phyloP scores from a whole-genome alignment of 108 stramenopile species.

The Nitzschia putrida region DNA sequence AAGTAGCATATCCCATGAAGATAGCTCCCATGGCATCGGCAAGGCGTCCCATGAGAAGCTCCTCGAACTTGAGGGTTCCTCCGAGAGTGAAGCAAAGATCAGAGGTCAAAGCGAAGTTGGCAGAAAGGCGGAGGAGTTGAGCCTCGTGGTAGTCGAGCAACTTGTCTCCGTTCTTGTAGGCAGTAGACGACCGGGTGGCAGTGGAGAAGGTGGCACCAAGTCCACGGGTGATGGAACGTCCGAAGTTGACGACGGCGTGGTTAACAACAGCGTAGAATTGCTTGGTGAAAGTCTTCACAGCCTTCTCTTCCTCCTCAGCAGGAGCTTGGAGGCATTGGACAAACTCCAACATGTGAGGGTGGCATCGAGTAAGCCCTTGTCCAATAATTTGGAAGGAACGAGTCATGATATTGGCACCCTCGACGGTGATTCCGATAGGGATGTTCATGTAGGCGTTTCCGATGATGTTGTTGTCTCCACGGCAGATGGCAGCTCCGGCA shows the following conservation, averaged over 20 bases:
- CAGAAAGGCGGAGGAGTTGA: slow-evolving; percentile 92
- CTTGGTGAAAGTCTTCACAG: slow-evolving; percentile 82
- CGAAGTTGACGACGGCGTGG: slow-evolving; percentile 89
- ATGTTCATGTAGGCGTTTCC: slow-evolving; percentile 95
- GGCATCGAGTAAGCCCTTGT: slow-evolving; percentile 96
- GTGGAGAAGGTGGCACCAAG: slow-evolving; percentile 71
- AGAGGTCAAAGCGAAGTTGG: slow-evolving; percentile 95
- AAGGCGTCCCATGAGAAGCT: slow-evolving; percentile 93
- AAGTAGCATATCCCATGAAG: slow-evolving; percentile 96
- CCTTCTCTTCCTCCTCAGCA: slow-evolving; percentile 79
- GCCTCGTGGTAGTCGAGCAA: slow-evolving; percentile 83
- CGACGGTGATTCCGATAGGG: slow-evolving; percentile 97
- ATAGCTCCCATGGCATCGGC: slow-evolving; percentile 96
- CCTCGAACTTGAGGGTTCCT: slow-evolving; percentile 96
- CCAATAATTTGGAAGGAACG: slow-evolving; percentile 97
- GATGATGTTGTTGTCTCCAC: slow-evolving; percentile 92
- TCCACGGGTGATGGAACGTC: slow-evolving; percentile 70
- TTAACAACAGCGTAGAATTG: slow-evolving; percentile 91
- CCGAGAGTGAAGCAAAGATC: slow-evolving; percentile 95
- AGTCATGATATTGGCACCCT: slow-evolving; percentile 98
- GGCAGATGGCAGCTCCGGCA: slow-evolving; percentile 96
- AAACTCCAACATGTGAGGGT: slow-evolving; percentile 95
- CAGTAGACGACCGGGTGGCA: slow-evolving; percentile 73
- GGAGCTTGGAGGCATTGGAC: slow-evolving; percentile 89
- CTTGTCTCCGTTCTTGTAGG: slow-evolving; percentile 91